Conservation (phyloP, 1,284 basidiomycete species). For the Mycosarcoma maydis region DNA sequence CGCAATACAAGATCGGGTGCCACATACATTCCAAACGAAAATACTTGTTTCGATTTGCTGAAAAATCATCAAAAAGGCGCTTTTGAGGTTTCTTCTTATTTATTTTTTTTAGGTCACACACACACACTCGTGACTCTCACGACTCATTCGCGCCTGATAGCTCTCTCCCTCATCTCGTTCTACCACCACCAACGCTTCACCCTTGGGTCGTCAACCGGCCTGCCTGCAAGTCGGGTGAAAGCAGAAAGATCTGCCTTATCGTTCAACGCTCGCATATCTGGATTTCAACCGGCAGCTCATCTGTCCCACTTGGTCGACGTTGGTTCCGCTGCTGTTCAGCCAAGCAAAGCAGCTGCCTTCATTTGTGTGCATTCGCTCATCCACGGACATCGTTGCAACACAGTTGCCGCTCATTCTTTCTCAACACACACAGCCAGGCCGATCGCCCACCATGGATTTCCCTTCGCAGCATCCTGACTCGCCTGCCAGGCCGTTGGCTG, state of each 20-base stretch:
- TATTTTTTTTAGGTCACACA: not conserved
- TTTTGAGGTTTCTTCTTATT: conserved; percentile 4
- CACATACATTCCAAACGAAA: no score
- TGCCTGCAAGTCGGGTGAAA: conserved; percentile 31
- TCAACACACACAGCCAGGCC: not conserved
- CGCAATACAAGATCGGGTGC: not conserved
- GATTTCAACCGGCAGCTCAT: no score
- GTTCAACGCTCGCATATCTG: no score
- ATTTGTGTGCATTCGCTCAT: not conserved
- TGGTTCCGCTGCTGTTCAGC: no score
- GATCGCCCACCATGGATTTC: conserved; percentile 38
- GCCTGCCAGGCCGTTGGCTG: conserved; percentile 41
- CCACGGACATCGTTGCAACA: not conserved
- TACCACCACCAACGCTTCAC: not conserved
- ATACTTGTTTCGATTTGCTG: no score
- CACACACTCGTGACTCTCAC: not conserved
- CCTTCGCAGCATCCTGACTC: conserved; percentile 50
- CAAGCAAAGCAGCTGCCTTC: not conserved
- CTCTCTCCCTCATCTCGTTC: not conserved
- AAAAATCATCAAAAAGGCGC: not conserved
- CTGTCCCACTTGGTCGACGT: no score
- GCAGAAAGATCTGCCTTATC: not conserved
- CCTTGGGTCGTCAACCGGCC: conserved; percentile 23
- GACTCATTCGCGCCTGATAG: not conserved
- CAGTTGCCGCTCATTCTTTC: no score